phyloP scores from a whole-genome alignment of 1,284 basidiomycete genomes.

The Mycosarcoma maydis region DNA sequence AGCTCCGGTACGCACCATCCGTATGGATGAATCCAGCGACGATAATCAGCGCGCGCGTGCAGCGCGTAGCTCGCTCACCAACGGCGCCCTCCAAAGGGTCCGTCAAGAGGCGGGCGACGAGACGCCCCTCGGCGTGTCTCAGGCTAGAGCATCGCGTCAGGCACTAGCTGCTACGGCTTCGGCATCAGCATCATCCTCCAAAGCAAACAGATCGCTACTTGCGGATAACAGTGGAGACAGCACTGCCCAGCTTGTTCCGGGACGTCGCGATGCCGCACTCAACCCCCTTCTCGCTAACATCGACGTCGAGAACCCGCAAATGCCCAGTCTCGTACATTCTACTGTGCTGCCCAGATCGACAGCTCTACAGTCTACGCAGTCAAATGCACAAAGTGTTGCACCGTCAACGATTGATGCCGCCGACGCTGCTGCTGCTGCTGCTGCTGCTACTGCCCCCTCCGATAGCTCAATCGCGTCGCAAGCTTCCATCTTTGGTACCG shows the following conservation, averaged over 20 bases:
- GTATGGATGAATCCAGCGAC: not conserved
- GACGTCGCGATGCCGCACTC: slow-evolving; percentile 15
- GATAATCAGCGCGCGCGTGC: slow-evolving; percentile 20
- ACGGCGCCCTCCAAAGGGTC: slow-evolving; percentile 35
- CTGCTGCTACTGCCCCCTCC: no score
- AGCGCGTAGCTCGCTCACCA: slow-evolving; percentile 39
- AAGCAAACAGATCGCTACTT: slow-evolving; percentile 14
- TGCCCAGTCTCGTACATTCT: slow-evolving; percentile 15
- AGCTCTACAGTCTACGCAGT: not conserved
- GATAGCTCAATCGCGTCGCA: slow-evolving; percentile 28
- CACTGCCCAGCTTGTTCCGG: slow-evolving; percentile 31
- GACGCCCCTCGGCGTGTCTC: slow-evolving; percentile 39
- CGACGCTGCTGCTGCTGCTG: slow-evolving; percentile 5
- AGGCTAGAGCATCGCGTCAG: slow-evolving; percentile 28
- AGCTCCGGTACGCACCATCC: slow-evolving; percentile 16
- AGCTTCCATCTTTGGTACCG: slow-evolving; percentile 32
- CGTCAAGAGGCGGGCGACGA: slow-evolving; percentile 42
- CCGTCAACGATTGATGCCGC: no score
- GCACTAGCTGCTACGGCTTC: slow-evolving; percentile 7
- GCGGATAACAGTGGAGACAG: slow-evolving; percentile 33
- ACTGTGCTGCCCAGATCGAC: not conserved
- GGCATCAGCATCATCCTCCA: slow-evolving; percentile 1
- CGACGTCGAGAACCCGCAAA: slow-evolving; percentile 31
- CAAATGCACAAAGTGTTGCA: no score
- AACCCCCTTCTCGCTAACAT: slow-evolving; percentile 17